Conservation (phyloP, 257 asterid species). For the Solanum appendiculatum region DNA sequence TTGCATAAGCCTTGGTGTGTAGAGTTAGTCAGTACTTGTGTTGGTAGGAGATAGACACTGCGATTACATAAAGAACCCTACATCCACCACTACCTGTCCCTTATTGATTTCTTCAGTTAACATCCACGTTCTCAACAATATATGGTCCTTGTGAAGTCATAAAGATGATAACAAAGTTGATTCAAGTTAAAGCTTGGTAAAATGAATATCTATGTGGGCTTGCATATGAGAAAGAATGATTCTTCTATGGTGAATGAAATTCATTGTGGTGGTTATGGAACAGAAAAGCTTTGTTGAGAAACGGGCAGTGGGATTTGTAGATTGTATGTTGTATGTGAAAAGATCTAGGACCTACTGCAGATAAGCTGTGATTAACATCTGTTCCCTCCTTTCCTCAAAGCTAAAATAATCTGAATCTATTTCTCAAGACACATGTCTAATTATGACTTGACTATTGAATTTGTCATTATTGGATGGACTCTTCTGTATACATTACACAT, state of each 20-base stretch:
- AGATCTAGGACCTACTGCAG: background rate
- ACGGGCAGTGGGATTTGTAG: background rate
- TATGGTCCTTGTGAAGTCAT: background rate
- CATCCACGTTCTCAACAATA: background rate
- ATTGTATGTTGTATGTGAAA: background rate
- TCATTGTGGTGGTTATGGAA: background rate
- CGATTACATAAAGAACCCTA: background rate
- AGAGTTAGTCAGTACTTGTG: background rate
- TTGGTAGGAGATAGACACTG: background rate
- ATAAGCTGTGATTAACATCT: background rate
- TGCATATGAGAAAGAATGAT: background rate
- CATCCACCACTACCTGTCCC: background rate
- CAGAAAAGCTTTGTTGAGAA: background rate
- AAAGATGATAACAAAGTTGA: background rate
- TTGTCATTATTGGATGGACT: background rate
- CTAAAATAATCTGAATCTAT: background rate
- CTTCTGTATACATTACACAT: background rate
- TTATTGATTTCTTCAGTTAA: background rate
- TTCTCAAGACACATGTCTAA: background rate
- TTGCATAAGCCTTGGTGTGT: background rate
- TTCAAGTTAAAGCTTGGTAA: background rate
- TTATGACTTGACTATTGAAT: background rate
- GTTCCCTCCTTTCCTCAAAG: background rate
- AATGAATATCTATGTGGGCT: background rate
- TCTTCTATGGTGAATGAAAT: background rate